Evolutionary conservation across 108 stramenopile species (phyloP).

Genomic region (Aurantiochytrium sp.): DNA sequence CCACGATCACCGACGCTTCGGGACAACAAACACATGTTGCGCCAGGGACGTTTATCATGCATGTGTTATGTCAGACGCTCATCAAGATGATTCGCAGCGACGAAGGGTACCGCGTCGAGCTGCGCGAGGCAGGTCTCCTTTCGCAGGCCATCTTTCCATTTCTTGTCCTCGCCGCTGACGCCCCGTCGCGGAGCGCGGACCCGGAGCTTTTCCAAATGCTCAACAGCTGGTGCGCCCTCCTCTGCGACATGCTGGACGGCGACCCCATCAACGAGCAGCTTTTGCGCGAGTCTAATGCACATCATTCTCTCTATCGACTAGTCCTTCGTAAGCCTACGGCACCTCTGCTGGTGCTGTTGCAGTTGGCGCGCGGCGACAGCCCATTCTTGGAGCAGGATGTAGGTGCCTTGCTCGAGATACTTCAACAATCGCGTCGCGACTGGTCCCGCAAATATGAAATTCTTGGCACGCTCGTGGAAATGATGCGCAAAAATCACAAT

Average conservation of each 20-base stretch:
- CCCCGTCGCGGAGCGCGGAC: neutral
- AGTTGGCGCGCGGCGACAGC: neutral
- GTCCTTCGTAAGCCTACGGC: neutral
- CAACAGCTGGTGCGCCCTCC: neutral
- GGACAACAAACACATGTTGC: neutral
- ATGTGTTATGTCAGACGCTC: neutral
- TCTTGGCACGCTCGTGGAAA: neutral
- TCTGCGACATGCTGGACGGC: neutral
- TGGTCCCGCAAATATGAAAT: neutral
- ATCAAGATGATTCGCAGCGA: conserved; percentile 3
- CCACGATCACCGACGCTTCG: neutral
- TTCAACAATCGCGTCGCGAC: neutral
- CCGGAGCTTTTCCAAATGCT: neutral
- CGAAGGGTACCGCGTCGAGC: neutral
- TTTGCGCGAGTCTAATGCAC: neutral
- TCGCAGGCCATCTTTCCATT: neutral
- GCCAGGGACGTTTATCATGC: neutral
- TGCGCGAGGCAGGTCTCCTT: neutral
- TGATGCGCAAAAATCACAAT: neutral
- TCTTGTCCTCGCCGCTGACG: neutral
- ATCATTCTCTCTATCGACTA: neutral
- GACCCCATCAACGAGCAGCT: neutral
- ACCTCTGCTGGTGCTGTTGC: neutral
- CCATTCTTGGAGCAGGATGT: neutral
- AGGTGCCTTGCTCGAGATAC: neutral